Base-by-base conservation (phyloP, 192 early-diverging fungal genomes). In the Coemansia interrupta region DNA sequence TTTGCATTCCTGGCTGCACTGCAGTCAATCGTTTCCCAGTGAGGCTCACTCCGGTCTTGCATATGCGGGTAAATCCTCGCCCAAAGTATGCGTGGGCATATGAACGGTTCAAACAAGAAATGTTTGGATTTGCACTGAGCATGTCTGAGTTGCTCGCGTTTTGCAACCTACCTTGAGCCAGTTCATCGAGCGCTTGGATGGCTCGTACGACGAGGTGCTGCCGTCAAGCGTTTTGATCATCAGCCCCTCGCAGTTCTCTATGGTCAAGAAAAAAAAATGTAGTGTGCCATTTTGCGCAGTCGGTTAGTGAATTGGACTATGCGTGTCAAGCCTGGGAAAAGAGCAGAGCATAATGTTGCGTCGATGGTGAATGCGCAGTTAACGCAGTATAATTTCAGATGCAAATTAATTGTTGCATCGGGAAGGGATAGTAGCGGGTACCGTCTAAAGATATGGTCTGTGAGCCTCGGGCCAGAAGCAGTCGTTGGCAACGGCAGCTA, bases 201-300 rank as follows among this genome's bases (percentile, higher is more conserved):
- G 97, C 64, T 99, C 97, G 66, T 99, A 99, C 0, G 89, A 84
- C 0, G 95, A 85, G 47, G 86, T 84, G 4, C 84, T 73, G 24
- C 89, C 88, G 60, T 96, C 91, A 54, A 96, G 80, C 15, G 91
- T 90, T 73, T 99, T 99, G 23, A 99, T 89, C 95, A 98, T 97
- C 54, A 97, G 66, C 1, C 96, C 96, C 79, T 98, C 96, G 73
- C 95, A 99, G 73, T 95, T 96, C 17, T 84, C 90, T 54, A 85
- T 80, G 41, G 87, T 83, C 54, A 36, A 83, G 39, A 20, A 41
- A 52, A 23, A 54, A 48, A 40, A 24, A 59, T 73, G 1, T 19
- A 29, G 64, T 22, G 0, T 48, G 8, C 18, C 15, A 28, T 14
- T 50, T 50, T 42, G 39, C 36, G 39, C 54, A 40, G 54, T 36